Conservation (phyloP, 1,139 yeast species). For the Zygoascus meyerae region DNA sequence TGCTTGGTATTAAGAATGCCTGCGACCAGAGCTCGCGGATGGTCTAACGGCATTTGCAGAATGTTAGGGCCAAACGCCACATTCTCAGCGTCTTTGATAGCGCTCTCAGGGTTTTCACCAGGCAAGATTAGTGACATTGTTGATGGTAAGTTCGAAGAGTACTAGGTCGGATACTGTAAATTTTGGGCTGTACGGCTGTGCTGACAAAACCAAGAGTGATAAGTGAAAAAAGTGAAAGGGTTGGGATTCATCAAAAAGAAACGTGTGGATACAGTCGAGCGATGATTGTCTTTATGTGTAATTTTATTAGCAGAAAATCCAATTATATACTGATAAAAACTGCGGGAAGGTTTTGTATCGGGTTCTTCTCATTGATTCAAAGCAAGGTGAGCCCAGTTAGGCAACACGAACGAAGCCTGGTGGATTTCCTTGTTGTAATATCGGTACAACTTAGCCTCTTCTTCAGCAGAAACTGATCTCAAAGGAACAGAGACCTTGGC, state of each 20-base stretch:
- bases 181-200: too few species aligned
- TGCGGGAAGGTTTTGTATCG: not conserved
- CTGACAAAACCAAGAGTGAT: too few species aligned
- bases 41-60: conserved; percentile 26
- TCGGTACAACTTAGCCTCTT: conserved; percentile 59
- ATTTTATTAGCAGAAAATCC: too few species aligned
- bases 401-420: conserved; percentile 79
- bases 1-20: conserved; percentile 25
- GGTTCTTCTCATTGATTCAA: conserved; percentile 11
- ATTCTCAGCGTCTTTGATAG: conserved; percentile 2
- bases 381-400: conserved; percentile 60
- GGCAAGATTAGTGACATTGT: conserved; percentile 9
- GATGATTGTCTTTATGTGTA: too few species aligned
- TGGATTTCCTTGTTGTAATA: conserved; percentile 79
- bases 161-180: too few species aligned
- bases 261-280: too few species aligned
- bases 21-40: conserved; percentile 26
- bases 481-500: conserved; percentile 62
- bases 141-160: too few species aligned
- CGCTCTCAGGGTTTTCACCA: conserved; percentile 10
- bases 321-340: too few species aligned
- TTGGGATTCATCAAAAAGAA: too few species aligned
- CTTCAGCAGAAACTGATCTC: conserved; percentile 57
- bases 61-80: conserved; percentile 29
- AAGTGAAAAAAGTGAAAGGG: too few species aligned